Evolutionary conservation across 495 filamentous ascomycete genomes (phyloP).

Genomic region (Aspergillus avenaceus): DNA sequence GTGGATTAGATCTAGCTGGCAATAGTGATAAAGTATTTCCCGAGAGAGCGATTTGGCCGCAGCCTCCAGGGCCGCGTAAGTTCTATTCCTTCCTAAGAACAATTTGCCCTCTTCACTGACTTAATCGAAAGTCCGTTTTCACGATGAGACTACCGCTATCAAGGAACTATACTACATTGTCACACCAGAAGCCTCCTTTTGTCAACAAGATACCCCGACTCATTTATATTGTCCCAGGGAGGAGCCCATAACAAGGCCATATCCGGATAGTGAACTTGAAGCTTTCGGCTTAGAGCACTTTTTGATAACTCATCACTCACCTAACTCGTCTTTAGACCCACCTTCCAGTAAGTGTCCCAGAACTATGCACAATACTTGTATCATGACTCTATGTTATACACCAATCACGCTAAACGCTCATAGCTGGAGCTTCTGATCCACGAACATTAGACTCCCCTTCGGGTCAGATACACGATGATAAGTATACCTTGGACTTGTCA

Average conservation of each 20-base stretch:
- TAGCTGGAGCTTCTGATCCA: background rate
- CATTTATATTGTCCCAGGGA: background rate
- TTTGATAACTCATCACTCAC: background rate
- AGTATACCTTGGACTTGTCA: background rate
- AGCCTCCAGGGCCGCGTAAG: conserved; percentile 15
- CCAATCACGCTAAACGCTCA: background rate
- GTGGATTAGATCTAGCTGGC: conserved; percentile 12
- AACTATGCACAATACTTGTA: no score
- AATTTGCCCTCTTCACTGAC: background rate
- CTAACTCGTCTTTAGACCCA: background rate
- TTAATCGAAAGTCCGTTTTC: conserved; percentile 16
- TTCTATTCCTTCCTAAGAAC: background rate
- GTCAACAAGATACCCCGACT: background rate
- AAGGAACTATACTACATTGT: background rate
- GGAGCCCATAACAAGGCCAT: background rate
- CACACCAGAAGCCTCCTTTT: background rate
- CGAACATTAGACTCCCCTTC: background rate
- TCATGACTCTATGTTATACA: no score
- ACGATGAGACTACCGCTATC: conserved; percentile 22
- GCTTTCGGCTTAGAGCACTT: background rate
- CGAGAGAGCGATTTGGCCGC: conserved; percentile 15
- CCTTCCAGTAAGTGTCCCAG: background rate
- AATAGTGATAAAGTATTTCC: conserved; percentile 15
- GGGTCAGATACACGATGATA: background rate
- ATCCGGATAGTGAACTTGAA: background rate